Base-by-base conservation (phyloP, 2,329 filamentous ascomycete genomes). In the Diaporthe caulivora region DNA sequence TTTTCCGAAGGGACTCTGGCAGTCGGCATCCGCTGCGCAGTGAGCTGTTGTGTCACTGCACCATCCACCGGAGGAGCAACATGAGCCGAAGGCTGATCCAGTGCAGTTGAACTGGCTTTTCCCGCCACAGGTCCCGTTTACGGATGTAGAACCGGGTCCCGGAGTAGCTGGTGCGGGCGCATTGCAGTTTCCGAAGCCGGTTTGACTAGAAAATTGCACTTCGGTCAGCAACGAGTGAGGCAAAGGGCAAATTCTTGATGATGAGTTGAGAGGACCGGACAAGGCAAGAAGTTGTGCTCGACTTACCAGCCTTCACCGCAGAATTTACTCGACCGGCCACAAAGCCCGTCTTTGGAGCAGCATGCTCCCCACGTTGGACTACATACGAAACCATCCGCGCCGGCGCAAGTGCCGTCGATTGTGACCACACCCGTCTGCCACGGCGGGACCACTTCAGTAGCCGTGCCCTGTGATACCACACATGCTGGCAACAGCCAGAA, bases 1-100 rank as follows among this genome's bases (percentile, higher is more conserved):
- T 24, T 21, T 24, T 7, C 55, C 55, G n/a, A 58, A 58, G 21
- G 11, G 1, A 34, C 78, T 1, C 79, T 79, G 10, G 21, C 53
- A 55, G 21, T 29, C 53, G 18, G 29, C 53, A 7, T 55, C 53
- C 13, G 29, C 29, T 21, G 53, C 53, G 29, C 53, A 55, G 29
- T 55, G 53, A n/a, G 53, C 53, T 18, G 53, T 55, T 37, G 53
- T 55, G 9, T 55, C 53, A 21, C 53, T 29, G 53, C 53, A 55
- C 53, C 53, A 55, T n/a, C 53, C 53, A 34, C 53, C 53, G 11
- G 53, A 34, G 11, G 29, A 55, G 53, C 53, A 55, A 55, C 53
- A 55, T 9, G 53, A 2, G 53, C 53, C 53, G 10, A 34, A 55
- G 9, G 18, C n/a, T 34, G 53, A 55, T 2, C 53, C 53, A 34